Percentiles rank a stretch among this genome's conserved stretches.
Evolutionary conservation across 257 asterid species (phyloP).

Genomic region (Scutellaria galericulata): DNA sequence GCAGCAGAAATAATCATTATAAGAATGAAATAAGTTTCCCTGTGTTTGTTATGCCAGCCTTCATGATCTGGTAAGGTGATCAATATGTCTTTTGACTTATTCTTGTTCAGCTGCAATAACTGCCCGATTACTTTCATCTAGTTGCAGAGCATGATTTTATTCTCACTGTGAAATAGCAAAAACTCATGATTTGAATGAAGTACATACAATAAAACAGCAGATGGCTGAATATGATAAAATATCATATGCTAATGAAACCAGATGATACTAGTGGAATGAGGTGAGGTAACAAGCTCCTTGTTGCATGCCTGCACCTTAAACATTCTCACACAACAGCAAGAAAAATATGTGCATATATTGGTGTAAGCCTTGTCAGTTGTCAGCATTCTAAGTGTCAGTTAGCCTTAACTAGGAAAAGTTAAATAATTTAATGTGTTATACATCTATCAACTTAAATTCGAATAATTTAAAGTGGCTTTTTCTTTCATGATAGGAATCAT

Average conservation of each 20-base stretch:
- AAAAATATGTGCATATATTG: background rate
- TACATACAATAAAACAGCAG: background rate
- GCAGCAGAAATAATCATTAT: background rate
- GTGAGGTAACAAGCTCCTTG: background rate
- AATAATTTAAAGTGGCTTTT: background rate
- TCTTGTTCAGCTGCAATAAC: slow-evolving; percentile 5
- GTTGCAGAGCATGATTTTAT: background rate
- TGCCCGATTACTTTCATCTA: slow-evolving; percentile 2
- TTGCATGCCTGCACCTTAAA: background rate
- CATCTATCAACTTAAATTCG: background rate
- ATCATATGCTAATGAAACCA: too few species aligned
- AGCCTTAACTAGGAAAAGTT: background rate
- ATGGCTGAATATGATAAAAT: background rate
- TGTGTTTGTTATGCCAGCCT: background rate
- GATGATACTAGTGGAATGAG: too few species aligned
- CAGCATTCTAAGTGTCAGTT: background rate
- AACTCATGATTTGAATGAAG: background rate
- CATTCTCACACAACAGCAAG: background rate
- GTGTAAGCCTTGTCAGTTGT: background rate
- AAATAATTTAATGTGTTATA: background rate
- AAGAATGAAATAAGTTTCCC: slow-evolving; percentile 3
- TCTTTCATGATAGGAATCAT: background rate
- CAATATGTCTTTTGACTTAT: slow-evolving; percentile 8
- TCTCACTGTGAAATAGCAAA: background rate
- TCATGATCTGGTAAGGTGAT: slow-evolving; percentile 6